These are phyloP conservation scores for Podila clonocystis DNA, from an alignment of 192 early-diverging fungal species.

Conservation along the genomic window DNA sequence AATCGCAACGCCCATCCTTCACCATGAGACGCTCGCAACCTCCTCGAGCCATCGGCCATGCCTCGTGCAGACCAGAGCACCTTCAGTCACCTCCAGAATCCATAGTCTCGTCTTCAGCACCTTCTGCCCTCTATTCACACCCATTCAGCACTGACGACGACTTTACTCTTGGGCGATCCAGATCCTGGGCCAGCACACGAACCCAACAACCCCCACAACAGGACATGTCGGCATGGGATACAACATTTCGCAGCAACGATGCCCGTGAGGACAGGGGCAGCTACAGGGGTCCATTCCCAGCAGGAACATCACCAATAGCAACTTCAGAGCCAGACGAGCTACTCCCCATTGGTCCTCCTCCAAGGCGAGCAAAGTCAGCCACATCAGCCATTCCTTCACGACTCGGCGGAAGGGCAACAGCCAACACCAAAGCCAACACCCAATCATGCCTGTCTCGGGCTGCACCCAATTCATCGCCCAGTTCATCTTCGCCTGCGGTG, in stretches of 20 bases:
- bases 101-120: background rate
- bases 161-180: background rate
- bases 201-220: too few relatives aligned
- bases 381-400: background rate
- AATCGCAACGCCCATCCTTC: background rate
- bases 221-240: too few relatives aligned
- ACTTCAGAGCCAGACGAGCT: too few relatives aligned
- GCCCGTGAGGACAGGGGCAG: too few relatives aligned
- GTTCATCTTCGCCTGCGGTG: background rate
- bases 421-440: background rate
- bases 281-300: too few relatives aligned
- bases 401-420: background rate
- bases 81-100: background rate
- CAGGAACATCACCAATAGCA: too few relatives aligned
- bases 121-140: background rate
- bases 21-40: slow-evolving; percentile 16
- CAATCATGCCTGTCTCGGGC: background rate
- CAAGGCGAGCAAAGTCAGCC: too few relatives aligned
- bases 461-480: background rate
- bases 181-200: background rate
- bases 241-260: too few relatives aligned
- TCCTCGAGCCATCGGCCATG: slow-evolving; percentile 7
- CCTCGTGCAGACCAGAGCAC: slow-evolving; percentile 23
- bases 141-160: slow-evolving; percentile 1
- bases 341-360: too few relatives aligned